Percentiles rank a stretch among this genome's conserved stretches.
These are phyloP conservation scores for Phialophora chinensis DNA, from an alignment of 2,329 filamentous ascomycete species.

Conservation along the genomic window DNA sequence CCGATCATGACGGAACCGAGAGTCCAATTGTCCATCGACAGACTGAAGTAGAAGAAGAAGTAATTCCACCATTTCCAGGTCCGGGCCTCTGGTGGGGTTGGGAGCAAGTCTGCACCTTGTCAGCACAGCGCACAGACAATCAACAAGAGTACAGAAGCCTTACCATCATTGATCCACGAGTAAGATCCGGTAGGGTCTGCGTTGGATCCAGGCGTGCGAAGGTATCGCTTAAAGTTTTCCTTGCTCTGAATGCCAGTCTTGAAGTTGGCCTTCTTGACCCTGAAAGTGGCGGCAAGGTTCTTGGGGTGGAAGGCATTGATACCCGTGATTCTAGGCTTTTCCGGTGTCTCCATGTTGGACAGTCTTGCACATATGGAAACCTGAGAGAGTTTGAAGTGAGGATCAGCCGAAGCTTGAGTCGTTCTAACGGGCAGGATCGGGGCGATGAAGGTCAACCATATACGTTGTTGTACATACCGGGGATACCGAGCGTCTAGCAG, in stretches of 20 bases:
- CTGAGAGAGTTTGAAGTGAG: not conserved
- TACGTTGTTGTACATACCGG: not conserved
- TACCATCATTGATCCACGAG: constrained; percentile 22
- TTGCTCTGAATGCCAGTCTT: constrained; percentile 20
- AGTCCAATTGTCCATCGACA: constrained; percentile 53
- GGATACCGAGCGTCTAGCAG: not conserved
- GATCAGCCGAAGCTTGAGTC: not conserved
- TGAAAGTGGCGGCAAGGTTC: constrained; percentile 10
- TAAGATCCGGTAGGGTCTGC: constrained; percentile 17
- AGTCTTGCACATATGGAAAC: not conserved
- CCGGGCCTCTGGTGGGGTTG: constrained; percentile 48
- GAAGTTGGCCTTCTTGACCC: constrained; percentile 20
- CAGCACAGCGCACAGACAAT: not conserved
- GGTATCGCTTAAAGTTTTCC: constrained; percentile 23
- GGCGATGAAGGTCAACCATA: not conserved
- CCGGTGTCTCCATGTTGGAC: not conserved
- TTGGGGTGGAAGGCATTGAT: constrained; percentile 24
- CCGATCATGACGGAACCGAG: constrained; percentile 50
- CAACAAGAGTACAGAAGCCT: not conserved
- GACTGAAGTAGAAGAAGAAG: constrained; percentile 48
- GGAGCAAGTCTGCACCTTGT: constrained; percentile 27
- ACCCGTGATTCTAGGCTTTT: constrained; percentile 17
- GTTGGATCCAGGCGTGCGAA: constrained; percentile 16
- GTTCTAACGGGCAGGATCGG: not conserved
- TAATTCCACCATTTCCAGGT: constrained; percentile 52